Conservation (phyloP, 2,329 filamentous ascomycete species). For the Venturia asperata region DNA sequence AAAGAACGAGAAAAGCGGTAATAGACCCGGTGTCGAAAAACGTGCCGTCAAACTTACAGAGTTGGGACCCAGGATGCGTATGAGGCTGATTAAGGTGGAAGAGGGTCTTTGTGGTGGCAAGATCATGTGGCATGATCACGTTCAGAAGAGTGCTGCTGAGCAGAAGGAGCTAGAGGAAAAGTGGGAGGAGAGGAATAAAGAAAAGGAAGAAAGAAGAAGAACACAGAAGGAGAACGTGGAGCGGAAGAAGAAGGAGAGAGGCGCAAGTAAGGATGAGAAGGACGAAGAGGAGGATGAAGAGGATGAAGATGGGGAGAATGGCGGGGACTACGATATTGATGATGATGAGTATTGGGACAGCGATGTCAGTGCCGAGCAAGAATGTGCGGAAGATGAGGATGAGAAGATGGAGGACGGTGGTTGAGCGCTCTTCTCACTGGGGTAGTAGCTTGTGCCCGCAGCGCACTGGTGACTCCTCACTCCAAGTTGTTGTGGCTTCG, state of each 20-base stretch:
- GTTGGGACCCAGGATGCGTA: slow-evolving; percentile 79
- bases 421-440: not conserved
- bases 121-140: slow-evolving; percentile 95
- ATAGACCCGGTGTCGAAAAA: slow-evolving; percentile 56
- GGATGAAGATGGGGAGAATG: slow-evolving; percentile 43
- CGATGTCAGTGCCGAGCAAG: slow-evolving; percentile 19
- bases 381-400: slow-evolving; percentile 15
- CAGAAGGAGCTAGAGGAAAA: slow-evolving; percentile 69
- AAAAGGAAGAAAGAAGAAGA: slow-evolving; percentile 75
- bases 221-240: slow-evolving; percentile 88
- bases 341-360: slow-evolving; percentile 22
- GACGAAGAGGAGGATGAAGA: slow-evolving; percentile 40
- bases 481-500: no score
- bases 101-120: slow-evolving; percentile 85
- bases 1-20: slow-evolving; percentile 23
- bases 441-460: no score
- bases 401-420: slow-evolving; percentile 19
- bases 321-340: slow-evolving; percentile 30
- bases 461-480: no score
- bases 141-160: slow-evolving; percentile 76
- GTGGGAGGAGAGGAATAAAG: slow-evolving; percentile 70
- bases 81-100: slow-evolving; percentile 91
- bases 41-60: slow-evolving; percentile 88
- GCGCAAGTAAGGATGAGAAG: slow-evolving; percentile 39
- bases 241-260: slow-evolving; percentile 63